Evolutionary conservation across 306 rosid species (phyloP), one percentile per base, ranked within the genome.

Genomic region (Luffa acutangula): DNA sequence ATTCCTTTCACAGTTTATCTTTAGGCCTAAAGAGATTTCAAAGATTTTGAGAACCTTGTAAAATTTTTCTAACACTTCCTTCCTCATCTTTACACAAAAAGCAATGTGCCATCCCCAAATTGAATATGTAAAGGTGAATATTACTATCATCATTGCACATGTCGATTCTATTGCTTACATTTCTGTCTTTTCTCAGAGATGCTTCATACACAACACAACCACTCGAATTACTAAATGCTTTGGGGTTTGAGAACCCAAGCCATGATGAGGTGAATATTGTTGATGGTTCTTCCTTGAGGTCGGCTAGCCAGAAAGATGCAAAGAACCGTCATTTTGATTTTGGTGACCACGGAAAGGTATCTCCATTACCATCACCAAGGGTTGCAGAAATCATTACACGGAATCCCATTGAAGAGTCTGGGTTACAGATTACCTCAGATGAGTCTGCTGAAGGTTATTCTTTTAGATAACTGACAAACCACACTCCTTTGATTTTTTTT

Each of bases 131-230:
- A 18, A 21, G 39, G 58, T 72, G 59, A 14, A 72, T 48, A 48
- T 72, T 74, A 74, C 58, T 6, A 33, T 51, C 15, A 31, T 51
- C 60, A 9, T 74, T 51, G 78, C 62, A 74, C 51, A 31, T 72
- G 70, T 42, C 42, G 37, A 33, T 57, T 84, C 79, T 82, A 37
- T 56, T 79, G 75, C 79, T 79, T 45, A 20, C 42, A 39, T 34
- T 79, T 82, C 82, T 76, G 39, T 79, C 65, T 77, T 87, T 67
- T 76, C 82, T 39, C 89, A 96, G 99, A 75, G 99, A 96, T 84
- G 98, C 97, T 73, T 82, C 93, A 31, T 96, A 96, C 87, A 89
- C 99, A 57, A 96, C 98, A 3, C 99, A 96, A 81, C 99, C 99
- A 43, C 91, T 91, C 66, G 99, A 96, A 87, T 86, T 96, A 85